A percentile compares a stretch with the other conserved stretches of the same genome.
Conservation (phyloP, 352 stramenopile species). For the Phytopythium ostracodes region DNA sequence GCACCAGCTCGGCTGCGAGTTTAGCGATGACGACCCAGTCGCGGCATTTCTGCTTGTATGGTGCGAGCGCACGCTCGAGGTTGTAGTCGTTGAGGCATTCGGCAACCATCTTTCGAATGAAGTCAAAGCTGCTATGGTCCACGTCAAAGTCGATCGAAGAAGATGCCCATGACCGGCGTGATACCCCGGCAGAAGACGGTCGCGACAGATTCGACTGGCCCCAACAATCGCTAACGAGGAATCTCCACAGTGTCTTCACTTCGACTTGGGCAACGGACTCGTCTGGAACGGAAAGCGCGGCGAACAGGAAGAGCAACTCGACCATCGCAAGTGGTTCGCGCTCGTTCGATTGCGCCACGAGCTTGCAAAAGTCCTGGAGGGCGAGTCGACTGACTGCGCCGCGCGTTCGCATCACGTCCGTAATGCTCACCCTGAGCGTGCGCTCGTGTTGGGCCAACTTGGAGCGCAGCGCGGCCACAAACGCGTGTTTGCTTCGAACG, state of each 20-base stretch:
- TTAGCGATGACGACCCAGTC: conserved; percentile 11
- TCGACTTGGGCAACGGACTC: conserved; percentile 6
- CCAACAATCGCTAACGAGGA: conserved; percentile 27
- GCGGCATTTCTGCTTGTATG: conserved; percentile 4
- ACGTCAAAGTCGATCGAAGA: neutral
- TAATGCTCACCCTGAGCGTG: conserved; percentile 10
- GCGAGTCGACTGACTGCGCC: conserved; percentile 10
- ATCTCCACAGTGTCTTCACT: conserved; percentile 21
- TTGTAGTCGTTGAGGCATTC: conserved; percentile 24
- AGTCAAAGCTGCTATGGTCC: conserved; percentile 2
- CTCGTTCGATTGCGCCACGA: conserved; percentile 7
- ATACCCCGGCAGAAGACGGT: neutral
- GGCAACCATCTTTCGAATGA: conserved; percentile 10
- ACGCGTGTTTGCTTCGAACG: neutral
- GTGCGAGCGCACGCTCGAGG: conserved; percentile 16
- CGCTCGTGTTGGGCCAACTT: conserved; percentile 20
- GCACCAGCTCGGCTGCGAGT: conserved; percentile 13
- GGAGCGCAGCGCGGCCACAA: conserved; percentile 6
- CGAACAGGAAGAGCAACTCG: conserved; percentile 41
- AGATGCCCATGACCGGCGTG: neutral
- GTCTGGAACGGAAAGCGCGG: neutral
- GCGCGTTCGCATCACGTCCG: conserved; percentile 13
- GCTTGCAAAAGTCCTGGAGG: conserved; percentile 15
- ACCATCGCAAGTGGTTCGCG: conserved; percentile 12
- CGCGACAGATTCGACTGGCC: neutral